phyloP scores from a whole-genome alignment of 1,284 basidiomycete species.

The Malassezia brasiliensis region DNA sequence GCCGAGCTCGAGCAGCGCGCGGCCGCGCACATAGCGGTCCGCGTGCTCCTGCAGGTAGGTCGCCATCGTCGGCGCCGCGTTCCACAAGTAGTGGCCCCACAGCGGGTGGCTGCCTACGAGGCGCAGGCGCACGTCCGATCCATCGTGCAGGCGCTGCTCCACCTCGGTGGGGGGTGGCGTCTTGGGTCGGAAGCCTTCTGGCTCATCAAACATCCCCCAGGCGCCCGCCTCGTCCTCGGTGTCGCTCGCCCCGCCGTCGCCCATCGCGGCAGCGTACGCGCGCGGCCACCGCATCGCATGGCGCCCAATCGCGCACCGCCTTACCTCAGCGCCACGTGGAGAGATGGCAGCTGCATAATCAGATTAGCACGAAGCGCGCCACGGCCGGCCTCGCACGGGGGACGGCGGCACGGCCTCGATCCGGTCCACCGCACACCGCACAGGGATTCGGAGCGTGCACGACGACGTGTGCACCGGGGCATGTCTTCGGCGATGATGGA shows the following conservation, averaged over 20 bases:
- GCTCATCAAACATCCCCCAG: constrained; percentile 41
- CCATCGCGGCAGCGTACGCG: not conserved
- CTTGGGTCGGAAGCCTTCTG: constrained; percentile 37
- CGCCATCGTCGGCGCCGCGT: constrained; percentile 49
- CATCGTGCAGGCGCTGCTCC: constrained; percentile 23
- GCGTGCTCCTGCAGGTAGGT: constrained; percentile 50
- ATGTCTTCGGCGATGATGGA: not conserved
- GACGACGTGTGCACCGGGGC: no score
- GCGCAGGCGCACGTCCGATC: constrained; percentile 51
- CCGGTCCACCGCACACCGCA: not conserved
- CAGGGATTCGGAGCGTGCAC: not conserved
- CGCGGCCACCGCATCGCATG: no score
- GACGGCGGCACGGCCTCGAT: no score
- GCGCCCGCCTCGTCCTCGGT: constrained; percentile 8
- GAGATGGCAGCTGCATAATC: not conserved
- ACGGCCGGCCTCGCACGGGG: not conserved
- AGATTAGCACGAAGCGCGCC: not conserved
- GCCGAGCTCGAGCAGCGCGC: constrained; percentile 72
- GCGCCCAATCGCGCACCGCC: not conserved
- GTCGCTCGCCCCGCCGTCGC: not conserved
- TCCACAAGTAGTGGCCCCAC: constrained; percentile 81
- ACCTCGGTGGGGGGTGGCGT: constrained; percentile 38
- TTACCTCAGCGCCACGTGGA: not conserved
- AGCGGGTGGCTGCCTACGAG: constrained; percentile 78
- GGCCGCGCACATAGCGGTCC: constrained; percentile 48